A percentile compares a stretch with the other conserved stretches of the same genome.
phyloP scores from a whole-genome alignment of 768 basidiomycete species.

The Suillus paluster region DNA sequence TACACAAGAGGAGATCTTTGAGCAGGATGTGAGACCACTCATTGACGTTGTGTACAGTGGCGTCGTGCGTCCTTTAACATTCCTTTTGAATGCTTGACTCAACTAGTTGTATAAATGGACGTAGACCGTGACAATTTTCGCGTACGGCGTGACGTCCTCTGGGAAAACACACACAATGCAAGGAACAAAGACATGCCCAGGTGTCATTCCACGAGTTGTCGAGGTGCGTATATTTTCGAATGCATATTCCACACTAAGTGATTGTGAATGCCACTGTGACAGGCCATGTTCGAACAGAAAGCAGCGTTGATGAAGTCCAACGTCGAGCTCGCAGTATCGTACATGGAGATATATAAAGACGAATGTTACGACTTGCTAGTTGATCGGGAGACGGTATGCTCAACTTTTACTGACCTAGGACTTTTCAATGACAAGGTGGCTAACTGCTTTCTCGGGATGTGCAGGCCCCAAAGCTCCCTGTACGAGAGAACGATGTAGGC shows the following conservation, averaged over 20 bases:
- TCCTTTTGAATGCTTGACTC: neutral
- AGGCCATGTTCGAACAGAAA: slow-evolving; percentile 65
- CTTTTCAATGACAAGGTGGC: neutral
- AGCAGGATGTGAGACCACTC: slow-evolving; percentile 74
- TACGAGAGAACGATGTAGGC: slow-evolving; percentile 55
- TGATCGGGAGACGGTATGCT: slow-evolving; percentile 63
- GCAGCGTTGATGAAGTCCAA: slow-evolving; percentile 42
- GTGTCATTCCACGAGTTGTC: slow-evolving; percentile 85
- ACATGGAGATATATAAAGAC: slow-evolving; percentile 93
- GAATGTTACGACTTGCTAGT: slow-evolving; percentile 89
- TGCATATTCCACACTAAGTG: neutral
- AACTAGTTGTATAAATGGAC: neutral
- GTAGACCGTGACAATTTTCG: slow-evolving; percentile 86
- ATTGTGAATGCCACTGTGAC: slow-evolving; percentile 1
- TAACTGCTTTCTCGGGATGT: neutral
- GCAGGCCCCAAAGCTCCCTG: slow-evolving; percentile 58
- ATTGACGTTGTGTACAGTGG: slow-evolving; percentile 80
- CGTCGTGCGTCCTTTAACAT: slow-evolving; percentile 51
- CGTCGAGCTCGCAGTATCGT: slow-evolving; percentile 62
- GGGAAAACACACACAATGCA: slow-evolving; percentile 96
- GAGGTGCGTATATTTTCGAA: slow-evolving; percentile 46
- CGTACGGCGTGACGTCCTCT: slow-evolving; percentile 89
- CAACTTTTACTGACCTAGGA: neutral
- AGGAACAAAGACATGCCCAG: slow-evolving; percentile 72
- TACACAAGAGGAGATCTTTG: slow-evolving; percentile 78